Percentiles rank a stretch among this genome's conserved stretches.
phyloP scores from a whole-genome alignment of 257 asterid species.

The Paulownia fortunei region DNA sequence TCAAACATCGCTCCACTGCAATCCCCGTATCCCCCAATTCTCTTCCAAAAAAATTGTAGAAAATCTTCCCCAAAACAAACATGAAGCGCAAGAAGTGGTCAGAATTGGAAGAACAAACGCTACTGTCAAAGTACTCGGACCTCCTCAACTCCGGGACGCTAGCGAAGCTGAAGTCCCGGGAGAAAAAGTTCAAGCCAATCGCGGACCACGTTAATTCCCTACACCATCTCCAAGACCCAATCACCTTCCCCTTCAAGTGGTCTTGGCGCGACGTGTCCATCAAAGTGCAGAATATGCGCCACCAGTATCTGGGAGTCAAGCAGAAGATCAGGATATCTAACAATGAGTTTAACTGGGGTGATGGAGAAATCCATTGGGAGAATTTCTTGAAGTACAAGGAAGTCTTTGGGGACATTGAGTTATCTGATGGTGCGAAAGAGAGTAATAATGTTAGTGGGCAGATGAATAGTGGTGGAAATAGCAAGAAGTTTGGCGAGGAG shows the following conservation, averaged over 20 bases:
- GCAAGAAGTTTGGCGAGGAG: constrained; percentile 53
- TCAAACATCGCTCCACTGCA: not conserved
- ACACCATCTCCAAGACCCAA: constrained; percentile 80
- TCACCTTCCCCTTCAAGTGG: constrained; percentile 90
- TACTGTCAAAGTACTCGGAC: constrained; percentile 76
- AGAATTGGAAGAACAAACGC: constrained; percentile 80
- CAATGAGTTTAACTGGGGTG: constrained; percentile 81
- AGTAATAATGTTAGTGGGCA: constrained; percentile 23
- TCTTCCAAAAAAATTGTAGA: not conserved
- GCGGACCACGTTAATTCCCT: constrained; percentile 86
- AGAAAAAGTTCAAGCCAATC: constrained; percentile 93
- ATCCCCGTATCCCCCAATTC: not conserved
- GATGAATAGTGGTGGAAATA: constrained; percentile 7
- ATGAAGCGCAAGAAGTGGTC: constrained; percentile 99
- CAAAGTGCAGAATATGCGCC: constrained; percentile 97
- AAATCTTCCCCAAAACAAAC: not conserved
- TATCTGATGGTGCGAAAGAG: constrained; percentile 43
- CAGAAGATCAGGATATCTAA: constrained; percentile 76
- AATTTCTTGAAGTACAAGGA: constrained; percentile 83
- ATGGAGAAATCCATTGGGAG: constrained; percentile 94
- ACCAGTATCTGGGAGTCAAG: constrained; percentile 93
- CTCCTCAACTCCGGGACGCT: constrained; percentile 69
- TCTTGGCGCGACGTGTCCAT: constrained; percentile 97
- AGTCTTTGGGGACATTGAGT: constrained; percentile 89
- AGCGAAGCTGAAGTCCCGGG: constrained; percentile 90